phyloP scores from a whole-genome alignment of 116 monocot genomes.

The Posidonia oceanica region DNA sequence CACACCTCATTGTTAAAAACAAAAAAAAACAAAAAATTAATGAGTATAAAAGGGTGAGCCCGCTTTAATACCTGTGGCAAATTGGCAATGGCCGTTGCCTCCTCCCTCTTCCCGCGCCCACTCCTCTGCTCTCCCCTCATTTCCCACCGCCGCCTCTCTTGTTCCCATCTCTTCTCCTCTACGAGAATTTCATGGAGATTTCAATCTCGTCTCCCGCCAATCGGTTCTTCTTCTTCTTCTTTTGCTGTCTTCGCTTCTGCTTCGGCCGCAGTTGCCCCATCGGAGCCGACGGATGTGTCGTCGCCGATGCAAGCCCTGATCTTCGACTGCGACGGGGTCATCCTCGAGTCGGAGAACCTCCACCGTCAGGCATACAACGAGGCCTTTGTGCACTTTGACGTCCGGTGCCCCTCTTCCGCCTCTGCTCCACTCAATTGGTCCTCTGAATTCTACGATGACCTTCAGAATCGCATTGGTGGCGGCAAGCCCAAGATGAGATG shows the following conservation, averaged over 20 bases:
- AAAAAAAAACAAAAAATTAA: no score
- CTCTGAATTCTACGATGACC: constrained; percentile 72
- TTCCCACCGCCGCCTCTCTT: background rate
- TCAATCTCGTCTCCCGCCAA: background rate
- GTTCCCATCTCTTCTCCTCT: background rate
- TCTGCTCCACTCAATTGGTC: constrained; percentile 37
- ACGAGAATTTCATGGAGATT: background rate
- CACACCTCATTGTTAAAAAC: no score
- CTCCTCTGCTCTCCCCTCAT: background rate
- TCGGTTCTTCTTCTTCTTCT: background rate
- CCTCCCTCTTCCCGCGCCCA: background rate
- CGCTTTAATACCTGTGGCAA: no score
- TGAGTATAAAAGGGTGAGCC: no score
- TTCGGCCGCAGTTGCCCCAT: background rate
- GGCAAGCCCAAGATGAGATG: constrained; percentile 99
- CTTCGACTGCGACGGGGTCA: constrained; percentile 97
- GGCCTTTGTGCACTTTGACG: constrained; percentile 72
- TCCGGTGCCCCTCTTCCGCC: constrained; percentile 50
- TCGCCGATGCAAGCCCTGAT: constrained; percentile 44
- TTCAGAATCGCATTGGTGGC: constrained; percentile 91
- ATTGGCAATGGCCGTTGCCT: no score
- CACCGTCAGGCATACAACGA: constrained; percentile 99
- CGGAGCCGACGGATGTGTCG: background rate
- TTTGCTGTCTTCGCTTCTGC: background rate
- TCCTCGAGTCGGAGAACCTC: constrained; percentile 97